Percentiles rank a stretch among this genome's conserved stretches.
These are phyloP conservation scores for Calonectria multiphialidica DNA, from an alignment of 2,329 filamentous ascomycete genomes.

Conservation along the genomic window DNA sequence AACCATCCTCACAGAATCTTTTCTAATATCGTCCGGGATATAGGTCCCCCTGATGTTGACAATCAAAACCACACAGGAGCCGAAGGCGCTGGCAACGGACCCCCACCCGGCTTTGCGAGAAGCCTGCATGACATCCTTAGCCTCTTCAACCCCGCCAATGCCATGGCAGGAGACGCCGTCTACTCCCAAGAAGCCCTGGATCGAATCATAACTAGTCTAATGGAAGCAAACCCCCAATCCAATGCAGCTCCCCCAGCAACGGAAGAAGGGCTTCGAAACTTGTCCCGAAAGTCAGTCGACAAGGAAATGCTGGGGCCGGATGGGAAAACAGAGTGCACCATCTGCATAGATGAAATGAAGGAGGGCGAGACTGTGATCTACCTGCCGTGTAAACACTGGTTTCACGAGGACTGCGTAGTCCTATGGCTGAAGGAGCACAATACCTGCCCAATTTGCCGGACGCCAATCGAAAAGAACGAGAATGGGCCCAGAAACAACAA, in stretches of 20 bases:
- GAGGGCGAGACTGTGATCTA: conserved; percentile 80
- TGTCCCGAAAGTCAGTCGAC: conserved; percentile 80
- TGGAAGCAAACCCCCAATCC: conserved; percentile 83
- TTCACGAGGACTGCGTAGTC: conserved; percentile 85
- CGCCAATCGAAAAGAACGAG: conserved; percentile 61
- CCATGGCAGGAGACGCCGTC: conserved; percentile 80
- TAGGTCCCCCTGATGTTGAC: conserved; percentile 48
- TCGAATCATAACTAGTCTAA: conserved; percentile 86
- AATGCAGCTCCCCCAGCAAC: conserved; percentile 88
- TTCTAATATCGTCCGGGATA: conserved; percentile 56
- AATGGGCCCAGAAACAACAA: conserved; percentile 31
- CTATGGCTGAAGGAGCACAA: conserved; percentile 92
- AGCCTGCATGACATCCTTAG: conserved; percentile 66
- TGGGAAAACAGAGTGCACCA: conserved; percentile 86
- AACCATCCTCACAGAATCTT: conserved; percentile 58
- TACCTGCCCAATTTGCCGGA: conserved; percentile 87
- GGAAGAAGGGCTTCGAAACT: conserved; percentile 76
- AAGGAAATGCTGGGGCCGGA: conserved; percentile 75
- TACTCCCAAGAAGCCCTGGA: conserved; percentile 93
- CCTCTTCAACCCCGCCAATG: conserved; percentile 66
- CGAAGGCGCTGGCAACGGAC: conserved; percentile 29
- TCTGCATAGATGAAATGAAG: conserved; percentile 90
- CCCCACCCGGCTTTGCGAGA: conserved; percentile 41
- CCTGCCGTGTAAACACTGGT: conserved; percentile 93
- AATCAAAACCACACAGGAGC: conserved; percentile 42